These are phyloP conservation scores for Bonnemaisonia californica DNA, from an alignment of 31 red algal genomes.

Conservation along the genomic window DNA sequence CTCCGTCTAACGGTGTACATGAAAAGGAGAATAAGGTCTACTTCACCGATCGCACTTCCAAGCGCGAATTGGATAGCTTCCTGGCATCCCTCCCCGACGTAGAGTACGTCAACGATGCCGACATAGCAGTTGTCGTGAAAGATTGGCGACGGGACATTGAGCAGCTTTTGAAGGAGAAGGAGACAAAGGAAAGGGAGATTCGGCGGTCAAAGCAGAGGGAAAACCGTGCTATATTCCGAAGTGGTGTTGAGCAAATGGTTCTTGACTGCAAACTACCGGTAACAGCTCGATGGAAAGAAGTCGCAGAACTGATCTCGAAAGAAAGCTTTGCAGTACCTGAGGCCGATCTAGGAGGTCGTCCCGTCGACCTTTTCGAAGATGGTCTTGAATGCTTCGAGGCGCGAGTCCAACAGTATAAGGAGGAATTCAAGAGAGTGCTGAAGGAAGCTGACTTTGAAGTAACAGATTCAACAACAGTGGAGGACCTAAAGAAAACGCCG, in stretches of 20 bases:
- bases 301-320: conserved; percentile 37
- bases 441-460: conserved; percentile 49
- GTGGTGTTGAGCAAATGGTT: conserved; percentile 53
- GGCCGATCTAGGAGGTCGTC: conserved; percentile 41
- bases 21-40: neutral
- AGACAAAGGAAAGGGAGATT: conserved; percentile 39
- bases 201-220: conserved; percentile 30
- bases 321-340: conserved; percentile 51
- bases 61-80: conserved; percentile 44
- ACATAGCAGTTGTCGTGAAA: conserved; percentile 32
- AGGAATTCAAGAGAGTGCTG: conserved; percentile 46
- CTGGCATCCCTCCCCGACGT: conserved; percentile 12
- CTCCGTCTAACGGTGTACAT: neutral
- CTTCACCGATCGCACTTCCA: conserved; percentile 61
- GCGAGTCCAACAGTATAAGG: conserved; percentile 26
- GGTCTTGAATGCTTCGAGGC: conserved; percentile 37
- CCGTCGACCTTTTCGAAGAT: conserved; percentile 47
- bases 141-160: conserved; percentile 47
- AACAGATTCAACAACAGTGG: conserved; percentile 46
- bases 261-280: conserved; percentile 37
- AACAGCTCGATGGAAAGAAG: conserved; percentile 54
- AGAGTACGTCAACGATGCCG: conserved; percentile 38
- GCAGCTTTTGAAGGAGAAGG: conserved; percentile 31
- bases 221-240: conserved; percentile 36
- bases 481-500: conserved; percentile 35